Evolutionary conservation across 2,329 filamentous ascomycete genomes (phyloP).

Genomic region (Cytospora piceicola): DNA sequence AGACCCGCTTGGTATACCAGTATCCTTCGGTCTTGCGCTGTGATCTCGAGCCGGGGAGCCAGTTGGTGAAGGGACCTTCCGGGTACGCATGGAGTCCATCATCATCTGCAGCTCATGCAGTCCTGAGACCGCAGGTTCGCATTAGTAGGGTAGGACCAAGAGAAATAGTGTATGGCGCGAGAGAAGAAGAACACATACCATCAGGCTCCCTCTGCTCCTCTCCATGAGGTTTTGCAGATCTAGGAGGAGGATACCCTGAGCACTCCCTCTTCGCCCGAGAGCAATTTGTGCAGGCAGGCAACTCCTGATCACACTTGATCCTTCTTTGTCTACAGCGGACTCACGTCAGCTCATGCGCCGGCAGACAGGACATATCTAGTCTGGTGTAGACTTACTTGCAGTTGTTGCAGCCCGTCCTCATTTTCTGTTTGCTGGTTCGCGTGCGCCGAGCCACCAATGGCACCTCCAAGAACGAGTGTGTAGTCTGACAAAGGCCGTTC

Average conservation of each 20-base stretch:
- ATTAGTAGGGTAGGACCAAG: no score
- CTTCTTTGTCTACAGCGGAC: constrained; percentile 52
- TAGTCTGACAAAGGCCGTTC: neutral
- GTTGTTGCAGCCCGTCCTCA: constrained; percentile 67
- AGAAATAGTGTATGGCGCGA: no score
- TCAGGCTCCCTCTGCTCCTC: neutral
- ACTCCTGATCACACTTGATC: constrained; percentile 68
- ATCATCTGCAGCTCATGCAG: no score
- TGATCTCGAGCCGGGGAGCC: neutral
- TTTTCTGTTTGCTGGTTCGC: constrained; percentile 60
- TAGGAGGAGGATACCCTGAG: constrained; percentile 56
- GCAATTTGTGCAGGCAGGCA: constrained; percentile 64
- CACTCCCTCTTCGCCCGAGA: constrained; percentile 61
- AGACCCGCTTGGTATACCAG: neutral
- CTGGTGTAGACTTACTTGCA: constrained; percentile 61
- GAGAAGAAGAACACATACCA: neutral
- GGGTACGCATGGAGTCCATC: no score
- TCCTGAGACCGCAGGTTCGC: no score
- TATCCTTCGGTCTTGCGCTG: no score
- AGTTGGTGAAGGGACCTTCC: no score
- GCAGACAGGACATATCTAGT: neutral
- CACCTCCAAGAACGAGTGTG: constrained; percentile 39
- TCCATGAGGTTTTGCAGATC: neutral
- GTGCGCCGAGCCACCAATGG: constrained; percentile 34
- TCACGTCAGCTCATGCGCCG: neutral